phyloP scores from a whole-genome alignment of 805 yeast species.

The Lachancea mirantina region DNA sequence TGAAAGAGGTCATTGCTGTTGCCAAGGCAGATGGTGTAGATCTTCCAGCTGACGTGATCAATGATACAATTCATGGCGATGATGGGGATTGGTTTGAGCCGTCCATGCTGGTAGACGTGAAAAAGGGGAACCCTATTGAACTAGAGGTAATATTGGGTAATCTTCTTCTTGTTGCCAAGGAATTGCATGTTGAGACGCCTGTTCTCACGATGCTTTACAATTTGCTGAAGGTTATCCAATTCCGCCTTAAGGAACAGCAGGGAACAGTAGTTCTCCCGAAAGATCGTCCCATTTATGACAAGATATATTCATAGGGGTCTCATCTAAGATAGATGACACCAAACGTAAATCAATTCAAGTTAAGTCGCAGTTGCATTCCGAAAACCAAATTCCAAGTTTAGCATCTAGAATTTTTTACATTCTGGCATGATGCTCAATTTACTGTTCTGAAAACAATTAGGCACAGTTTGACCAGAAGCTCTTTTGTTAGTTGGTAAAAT shows the following conservation, averaged over 20 bases:
- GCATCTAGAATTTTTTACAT: too few relatives aligned
- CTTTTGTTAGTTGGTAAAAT: too few relatives aligned
- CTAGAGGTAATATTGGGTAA: slow-evolving; percentile 68
- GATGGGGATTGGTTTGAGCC: slow-evolving; percentile 57
- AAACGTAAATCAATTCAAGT: too few relatives aligned
- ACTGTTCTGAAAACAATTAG: too few relatives aligned
- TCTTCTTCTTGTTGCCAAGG: slow-evolving; percentile 44
- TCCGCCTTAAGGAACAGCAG: slow-evolving; percentile 48
- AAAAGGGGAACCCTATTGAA: slow-evolving; percentile 63
- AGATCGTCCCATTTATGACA: too few relatives aligned
- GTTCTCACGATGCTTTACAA: slow-evolving; percentile 49
- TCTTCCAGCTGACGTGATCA: slow-evolving; percentile 43
- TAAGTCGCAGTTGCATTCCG: too few relatives aligned
- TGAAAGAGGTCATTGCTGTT: slow-evolving; percentile 56
- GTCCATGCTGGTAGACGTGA: slow-evolving; percentile 64
- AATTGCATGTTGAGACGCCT: slow-evolving; percentile 48
- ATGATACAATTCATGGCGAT: slow-evolving; percentile 48
- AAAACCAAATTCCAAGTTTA: too few relatives aligned
- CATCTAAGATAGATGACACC: too few relatives aligned
- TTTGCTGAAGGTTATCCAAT: slow-evolving; percentile 56
- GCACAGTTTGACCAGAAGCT: too few relatives aligned
- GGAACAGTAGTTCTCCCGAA: slow-evolving; percentile 43
- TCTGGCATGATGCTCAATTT: too few relatives aligned
- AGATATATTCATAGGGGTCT: too few relatives aligned
- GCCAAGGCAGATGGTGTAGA: slow-evolving; percentile 64